Base-by-base conservation (phyloP, 202 grass and related monocot genomes). In the Panicum hallii region DNA sequence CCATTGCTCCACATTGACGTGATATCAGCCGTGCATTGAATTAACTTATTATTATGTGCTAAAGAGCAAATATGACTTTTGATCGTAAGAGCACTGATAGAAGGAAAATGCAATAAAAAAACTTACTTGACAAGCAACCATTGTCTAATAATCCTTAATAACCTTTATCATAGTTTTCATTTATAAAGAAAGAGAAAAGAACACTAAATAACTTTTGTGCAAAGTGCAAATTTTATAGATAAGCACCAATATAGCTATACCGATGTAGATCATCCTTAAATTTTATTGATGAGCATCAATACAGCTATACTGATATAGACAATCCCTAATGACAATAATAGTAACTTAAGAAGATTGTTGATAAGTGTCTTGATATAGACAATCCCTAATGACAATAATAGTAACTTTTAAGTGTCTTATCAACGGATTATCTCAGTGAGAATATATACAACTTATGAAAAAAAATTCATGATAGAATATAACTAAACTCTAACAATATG, bases 61-160 rank as follows among this genome's bases (percentile, higher is more conserved):
- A 87, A 53, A 88, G 49, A 78, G 46, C 44, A 86, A 57, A 73
- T 9, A 58, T 15, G 53, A 67, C 34, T 91, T 85, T 55, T 41
- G 70, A 74, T 85, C 49, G 76, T 56, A 80, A 83, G 68, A 66
- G 47, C 62, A 82, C 60, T 34, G 36, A 70, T 48, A 41, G 74
- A 52, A 40, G 63, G 48, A 20, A 72, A 82, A 70, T 70, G 28
- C 49, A 79, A 11, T 72, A 61, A 77, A 64, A 86, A 58, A 79
- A 57, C 49, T 32, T 79, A 99, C 96, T 86, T 99, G 88, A 87
- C 93, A 95, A 87, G 93, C 96, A 92, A 95, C 93, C 93, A 99
- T 99, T 44, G 93, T 93, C 57, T 99, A 89, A 71, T 99, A 99
- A 91, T 99, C 96, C 93, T 99, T 99, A 89, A 71, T 99, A 99